Evolutionary conservation across 345 rosid species (phyloP).

Genomic region (Draba incana): DNA sequence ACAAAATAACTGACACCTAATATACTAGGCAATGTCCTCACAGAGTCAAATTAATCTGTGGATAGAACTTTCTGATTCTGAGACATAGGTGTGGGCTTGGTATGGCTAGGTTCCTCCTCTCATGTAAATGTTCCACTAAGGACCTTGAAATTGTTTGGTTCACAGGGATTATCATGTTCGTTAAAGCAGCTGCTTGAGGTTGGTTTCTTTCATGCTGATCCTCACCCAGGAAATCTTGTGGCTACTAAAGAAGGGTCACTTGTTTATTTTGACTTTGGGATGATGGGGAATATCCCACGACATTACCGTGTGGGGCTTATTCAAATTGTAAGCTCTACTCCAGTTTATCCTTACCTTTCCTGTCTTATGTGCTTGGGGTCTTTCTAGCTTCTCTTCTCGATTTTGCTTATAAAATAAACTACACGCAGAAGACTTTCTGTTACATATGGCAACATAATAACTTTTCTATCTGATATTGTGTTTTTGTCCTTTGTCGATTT

Average conservation of each 20-base stretch:
- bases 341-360: neutral
- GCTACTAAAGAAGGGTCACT: constrained; percentile 71
- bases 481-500: neutral
- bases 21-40: constrained; percentile 9
- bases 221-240: constrained; percentile 98
- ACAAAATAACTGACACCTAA: constrained; percentile 4
- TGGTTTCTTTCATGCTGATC: constrained; percentile 99
- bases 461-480: too few relatives aligned
- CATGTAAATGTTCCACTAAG: constrained; percentile 24
- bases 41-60: neutral
- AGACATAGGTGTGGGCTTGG: constrained; percentile 4
- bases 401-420: neutral
- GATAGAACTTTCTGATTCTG: constrained; percentile 19
- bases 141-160: constrained; percentile 21
- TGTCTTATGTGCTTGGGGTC: constrained; percentile 1
- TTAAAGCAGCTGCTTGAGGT: constrained; percentile 92
- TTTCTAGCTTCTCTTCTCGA: neutral
- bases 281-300: constrained; percentile 98
- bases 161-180: constrained; percentile 88
- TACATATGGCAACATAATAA: too few relatives aligned
- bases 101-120: constrained; percentile 12
- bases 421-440: too few relatives aligned
- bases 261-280: constrained; percentile 96
- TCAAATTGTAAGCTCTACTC: constrained; percentile 66
- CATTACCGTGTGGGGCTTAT: constrained; percentile 95